Percentiles rank a stretch among this genome's conserved stretches.
Conservation (phyloP, 140 eudicot species). For the Anethum foeniculum region DNA sequence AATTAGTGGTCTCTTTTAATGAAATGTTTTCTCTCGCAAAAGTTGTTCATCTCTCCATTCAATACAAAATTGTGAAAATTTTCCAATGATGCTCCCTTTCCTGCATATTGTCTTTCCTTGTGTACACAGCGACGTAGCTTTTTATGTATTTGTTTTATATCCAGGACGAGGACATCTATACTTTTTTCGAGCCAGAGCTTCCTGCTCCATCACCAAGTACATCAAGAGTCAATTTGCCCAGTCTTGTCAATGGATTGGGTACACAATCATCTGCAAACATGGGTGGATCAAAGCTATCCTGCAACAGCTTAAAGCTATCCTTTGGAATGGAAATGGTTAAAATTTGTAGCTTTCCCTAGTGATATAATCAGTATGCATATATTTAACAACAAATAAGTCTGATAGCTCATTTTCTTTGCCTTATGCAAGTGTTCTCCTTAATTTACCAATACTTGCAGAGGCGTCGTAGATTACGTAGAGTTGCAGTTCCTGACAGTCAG, state of each 20-base stretch:
- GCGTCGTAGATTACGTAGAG: conserved; percentile 73
- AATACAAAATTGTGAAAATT: no score
- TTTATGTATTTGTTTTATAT: background rate
- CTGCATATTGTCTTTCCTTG: no score
- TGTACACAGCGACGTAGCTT: background rate
- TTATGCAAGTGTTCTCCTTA: conserved; percentile 31
- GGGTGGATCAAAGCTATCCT: conserved; percentile 16
- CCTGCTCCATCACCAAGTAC: conserved; percentile 29
- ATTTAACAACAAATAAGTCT: background rate
- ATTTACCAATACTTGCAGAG: conserved; percentile 56
- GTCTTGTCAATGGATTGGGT: conserved; percentile 28
- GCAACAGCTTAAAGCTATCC: conserved; percentile 43
- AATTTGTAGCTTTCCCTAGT: background rate
- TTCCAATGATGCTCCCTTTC: no score
- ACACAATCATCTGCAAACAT: conserved; percentile 25
- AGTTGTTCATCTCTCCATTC: no score
- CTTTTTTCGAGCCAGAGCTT: conserved; percentile 85
- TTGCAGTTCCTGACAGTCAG: conserved; percentile 67
- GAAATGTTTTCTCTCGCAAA: no score
- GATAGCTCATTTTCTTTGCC: background rate
- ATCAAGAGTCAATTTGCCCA: conserved; percentile 34
- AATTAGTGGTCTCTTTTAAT: no score
- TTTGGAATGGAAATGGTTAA: conserved; percentile 15
- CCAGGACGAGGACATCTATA: conserved; percentile 81
- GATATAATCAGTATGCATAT: background rate